These are phyloP conservation scores for Rhododendron williamsianum DNA, from an alignment of 148 eudicot species.

Conservation along the genomic window DNA sequence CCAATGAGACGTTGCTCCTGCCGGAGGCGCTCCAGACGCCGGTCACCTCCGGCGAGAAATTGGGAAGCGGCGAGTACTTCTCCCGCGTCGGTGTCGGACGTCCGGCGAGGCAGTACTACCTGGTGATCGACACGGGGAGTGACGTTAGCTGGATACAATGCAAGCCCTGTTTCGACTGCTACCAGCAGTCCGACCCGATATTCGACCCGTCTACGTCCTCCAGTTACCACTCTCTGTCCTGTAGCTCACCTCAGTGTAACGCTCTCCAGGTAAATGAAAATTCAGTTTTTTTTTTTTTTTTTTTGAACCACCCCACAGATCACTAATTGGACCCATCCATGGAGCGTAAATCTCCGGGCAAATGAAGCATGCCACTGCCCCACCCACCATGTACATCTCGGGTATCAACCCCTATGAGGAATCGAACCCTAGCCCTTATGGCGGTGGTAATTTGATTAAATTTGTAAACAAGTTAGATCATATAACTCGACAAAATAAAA, in stretches of 20 bases:
- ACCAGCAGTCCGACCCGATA: slow-evolving; percentile 66
- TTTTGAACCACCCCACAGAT: too few species aligned
- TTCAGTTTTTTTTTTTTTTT: too few species aligned
- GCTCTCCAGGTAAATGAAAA: slow-evolving; percentile 22
- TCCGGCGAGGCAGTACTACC: slow-evolving; percentile 42
- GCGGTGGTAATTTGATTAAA: too few species aligned
- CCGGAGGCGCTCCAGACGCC: slow-evolving; percentile 36
- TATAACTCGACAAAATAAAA: too few species aligned
- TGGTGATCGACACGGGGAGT: slow-evolving; percentile 76
- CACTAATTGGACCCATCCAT: too few species aligned
- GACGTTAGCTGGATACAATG: slow-evolving; percentile 89
- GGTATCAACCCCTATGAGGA: too few species aligned
- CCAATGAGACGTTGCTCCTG: not conserved
- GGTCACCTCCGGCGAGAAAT: slow-evolving; percentile 51
- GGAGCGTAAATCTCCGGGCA: too few species aligned
- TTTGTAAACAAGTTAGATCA: too few species aligned
- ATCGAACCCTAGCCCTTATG: too few species aligned
- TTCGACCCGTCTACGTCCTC: slow-evolving; percentile 48
- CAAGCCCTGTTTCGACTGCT: slow-evolving; percentile 64
- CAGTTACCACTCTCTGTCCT: slow-evolving; percentile 36
- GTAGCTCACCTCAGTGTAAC: slow-evolving; percentile 42
- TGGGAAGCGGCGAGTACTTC: slow-evolving; percentile 89
- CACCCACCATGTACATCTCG: too few species aligned
- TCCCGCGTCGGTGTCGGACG: slow-evolving; percentile 63
- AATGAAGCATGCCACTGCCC: too few species aligned